Percentiles rank a stretch among this genome's conserved stretches.
Evolutionary conservation across 2,329 filamentous ascomycete species (phyloP).

Genomic region (Bipolaris cookei): DNA sequence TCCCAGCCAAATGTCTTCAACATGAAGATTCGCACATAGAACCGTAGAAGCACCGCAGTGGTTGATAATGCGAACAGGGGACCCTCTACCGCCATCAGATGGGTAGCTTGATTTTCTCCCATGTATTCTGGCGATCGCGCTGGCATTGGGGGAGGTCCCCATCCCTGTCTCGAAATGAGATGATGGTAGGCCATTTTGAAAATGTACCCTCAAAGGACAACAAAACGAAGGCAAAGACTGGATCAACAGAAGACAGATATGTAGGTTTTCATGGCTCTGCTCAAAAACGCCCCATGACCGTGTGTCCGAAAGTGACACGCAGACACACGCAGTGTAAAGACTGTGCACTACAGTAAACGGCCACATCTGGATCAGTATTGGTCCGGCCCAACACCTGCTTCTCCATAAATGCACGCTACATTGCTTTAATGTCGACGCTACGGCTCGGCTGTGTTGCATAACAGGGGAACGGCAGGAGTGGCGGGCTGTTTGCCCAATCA

Average conservation of each 20-base stretch:
- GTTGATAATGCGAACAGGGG: slow-evolving; percentile 47
- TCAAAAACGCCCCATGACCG: background rate
- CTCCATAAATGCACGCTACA: slow-evolving; percentile 15
- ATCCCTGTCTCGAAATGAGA: slow-evolving; percentile 16
- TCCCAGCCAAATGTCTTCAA: slow-evolving; percentile 33
- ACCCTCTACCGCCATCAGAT: slow-evolving; percentile 51
- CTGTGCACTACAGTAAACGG: slow-evolving; percentile 3
- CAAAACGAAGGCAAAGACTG: background rate
- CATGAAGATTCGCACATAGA: slow-evolving; percentile 30
- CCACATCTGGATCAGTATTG: slow-evolving; percentile 4
- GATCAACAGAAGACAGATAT: background rate
- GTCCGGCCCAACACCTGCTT: slow-evolving; percentile 6
- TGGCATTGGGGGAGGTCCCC: slow-evolving; percentile 14
- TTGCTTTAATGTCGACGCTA: slow-evolving; percentile 18
- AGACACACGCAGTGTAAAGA: slow-evolving; percentile 12
- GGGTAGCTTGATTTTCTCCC: slow-evolving; percentile 45
- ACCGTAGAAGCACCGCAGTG: slow-evolving; percentile 21
- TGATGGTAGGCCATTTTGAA: slow-evolving; percentile 12
- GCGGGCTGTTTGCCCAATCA: slow-evolving; percentile 7
- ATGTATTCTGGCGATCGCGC: slow-evolving; percentile 39
- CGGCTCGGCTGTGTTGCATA: slow-evolving; percentile 8
- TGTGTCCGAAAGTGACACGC: slow-evolving; percentile 2
- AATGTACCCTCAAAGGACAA: background rate
- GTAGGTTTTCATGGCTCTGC: slow-evolving; percentile 6
- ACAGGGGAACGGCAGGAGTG: slow-evolving; percentile 11